Percentiles rank a stretch among this genome's conserved stretches.
Evolutionary conservation across 163 green algal genomes (phyloP).

Genomic region (Chlorella variabilis): DNA sequence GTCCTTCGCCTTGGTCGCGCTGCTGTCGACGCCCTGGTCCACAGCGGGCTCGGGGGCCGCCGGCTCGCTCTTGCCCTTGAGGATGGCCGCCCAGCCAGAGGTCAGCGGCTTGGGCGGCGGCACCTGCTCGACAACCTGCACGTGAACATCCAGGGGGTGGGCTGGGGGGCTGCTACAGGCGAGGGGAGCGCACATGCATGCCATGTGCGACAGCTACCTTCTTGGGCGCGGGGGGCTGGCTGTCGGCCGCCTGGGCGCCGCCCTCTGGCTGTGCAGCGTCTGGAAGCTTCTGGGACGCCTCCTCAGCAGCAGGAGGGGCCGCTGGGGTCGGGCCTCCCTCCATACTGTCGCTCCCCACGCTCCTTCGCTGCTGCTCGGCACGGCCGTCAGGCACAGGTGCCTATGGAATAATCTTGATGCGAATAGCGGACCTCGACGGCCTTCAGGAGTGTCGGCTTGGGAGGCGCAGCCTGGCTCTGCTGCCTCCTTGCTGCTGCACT

Average conservation of each 20-base stretch:
- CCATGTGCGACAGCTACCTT: constrained; percentile 2
- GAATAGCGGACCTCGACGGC: background rate
- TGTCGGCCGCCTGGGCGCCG: background rate
- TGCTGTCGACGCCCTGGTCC: background rate
- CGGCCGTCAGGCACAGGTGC: background rate
- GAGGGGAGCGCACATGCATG: constrained; percentile 8
- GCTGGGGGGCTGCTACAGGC: background rate
- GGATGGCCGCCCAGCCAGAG: constrained; percentile 32
- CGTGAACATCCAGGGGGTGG: too few species aligned
- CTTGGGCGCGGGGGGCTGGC: constrained; percentile 4
- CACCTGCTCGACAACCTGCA: constrained; percentile 11
- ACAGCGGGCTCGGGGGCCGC: background rate
- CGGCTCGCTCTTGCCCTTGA: constrained; percentile 26
- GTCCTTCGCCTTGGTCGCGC: background rate
- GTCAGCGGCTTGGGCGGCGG: constrained; percentile 22
- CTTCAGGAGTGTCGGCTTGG: too few species aligned
- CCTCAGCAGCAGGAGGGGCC: background rate
- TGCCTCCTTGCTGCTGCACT: too few species aligned
- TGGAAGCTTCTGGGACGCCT: background rate
- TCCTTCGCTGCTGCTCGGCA: background rate
- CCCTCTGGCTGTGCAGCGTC: background rate
- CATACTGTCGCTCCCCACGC: background rate
- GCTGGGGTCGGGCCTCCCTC: background rate
- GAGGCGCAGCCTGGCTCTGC: too few species aligned
- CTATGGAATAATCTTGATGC: background rate